These are phyloP conservation scores for Zea luxurians DNA, from an alignment of 176 grass and related monocot species.

Conservation along the genomic window DNA sequence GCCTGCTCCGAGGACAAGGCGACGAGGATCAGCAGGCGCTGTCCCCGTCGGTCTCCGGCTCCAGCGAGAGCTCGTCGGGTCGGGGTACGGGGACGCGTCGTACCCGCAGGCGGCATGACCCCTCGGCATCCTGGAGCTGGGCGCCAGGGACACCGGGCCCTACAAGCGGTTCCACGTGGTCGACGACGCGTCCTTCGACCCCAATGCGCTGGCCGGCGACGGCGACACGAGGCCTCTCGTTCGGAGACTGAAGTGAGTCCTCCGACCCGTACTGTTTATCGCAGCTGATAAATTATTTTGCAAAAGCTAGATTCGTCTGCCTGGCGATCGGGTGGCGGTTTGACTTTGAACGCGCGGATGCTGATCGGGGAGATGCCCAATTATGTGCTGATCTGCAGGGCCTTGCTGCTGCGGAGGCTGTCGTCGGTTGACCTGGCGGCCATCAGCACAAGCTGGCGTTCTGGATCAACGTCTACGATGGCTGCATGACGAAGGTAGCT, in stretches of 20 bases:
- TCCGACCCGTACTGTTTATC: not conserved
- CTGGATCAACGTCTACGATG: slow-evolving; percentile 98
- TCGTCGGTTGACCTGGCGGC: slow-evolving; percentile 51
- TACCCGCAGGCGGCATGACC: slow-evolving; percentile 69
- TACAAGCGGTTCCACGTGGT: slow-evolving; percentile 63
- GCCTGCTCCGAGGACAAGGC: not conserved
- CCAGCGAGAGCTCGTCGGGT: slow-evolving; percentile 29
- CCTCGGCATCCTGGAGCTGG: slow-evolving; percentile 74
- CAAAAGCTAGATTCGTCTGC: slow-evolving; percentile 39
- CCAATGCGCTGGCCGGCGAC: slow-evolving; percentile 33
- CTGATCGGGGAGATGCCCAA: not conserved
- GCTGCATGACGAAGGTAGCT: slow-evolving; percentile 82
- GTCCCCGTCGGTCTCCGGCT: slow-evolving; percentile 68
- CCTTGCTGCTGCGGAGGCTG: slow-evolving; percentile 55
- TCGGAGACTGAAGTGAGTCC: slow-evolving; percentile 76
- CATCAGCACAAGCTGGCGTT: slow-evolving; percentile 97
- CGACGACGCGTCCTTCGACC: slow-evolving; percentile 58
- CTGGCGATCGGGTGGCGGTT: slow-evolving; percentile 34
- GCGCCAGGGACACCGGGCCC: slow-evolving; percentile 69
- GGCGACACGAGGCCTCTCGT: slow-evolving; percentile 43
- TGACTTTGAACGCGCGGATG: slow-evolving; percentile 25
- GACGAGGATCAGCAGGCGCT: slow-evolving; percentile 50
- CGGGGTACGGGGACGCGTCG: slow-evolving; percentile 44
- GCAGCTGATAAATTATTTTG: slow-evolving; percentile 22
- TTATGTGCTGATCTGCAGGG: slow-evolving; percentile 43